These are phyloP conservation scores for Coniochaeta sp. DNA, from an alignment of 2,329 filamentous ascomycete genomes.

Conservation along the genomic window DNA sequence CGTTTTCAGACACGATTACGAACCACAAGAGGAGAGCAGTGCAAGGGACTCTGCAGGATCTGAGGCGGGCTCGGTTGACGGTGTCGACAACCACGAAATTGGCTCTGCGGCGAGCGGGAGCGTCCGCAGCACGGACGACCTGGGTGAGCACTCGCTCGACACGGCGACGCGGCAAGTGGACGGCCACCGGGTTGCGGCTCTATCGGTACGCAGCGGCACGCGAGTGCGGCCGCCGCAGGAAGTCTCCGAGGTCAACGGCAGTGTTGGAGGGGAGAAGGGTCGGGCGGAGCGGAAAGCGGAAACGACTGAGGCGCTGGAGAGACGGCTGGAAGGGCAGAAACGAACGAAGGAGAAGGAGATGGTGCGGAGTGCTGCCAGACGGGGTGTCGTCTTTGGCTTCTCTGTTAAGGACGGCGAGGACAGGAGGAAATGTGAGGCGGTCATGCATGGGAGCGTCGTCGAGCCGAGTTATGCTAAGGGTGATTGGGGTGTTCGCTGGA, in stretches of 20 bases:
- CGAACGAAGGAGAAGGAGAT: slow-evolving; percentile 43
- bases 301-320: slow-evolving; percentile 41
- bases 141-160: slow-evolving; percentile 29
- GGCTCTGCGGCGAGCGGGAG: slow-evolving; percentile 9
- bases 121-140: slow-evolving; percentile 28
- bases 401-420: slow-evolving; percentile 11
- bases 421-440: slow-evolving; percentile 45
- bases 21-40: slow-evolving; percentile 36
- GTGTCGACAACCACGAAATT: slow-evolving; percentile 21
- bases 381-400: slow-evolving; percentile 50
- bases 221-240: slow-evolving; percentile 26
- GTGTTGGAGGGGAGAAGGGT: slow-evolving; percentile 48
- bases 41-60: slow-evolving; percentile 30
- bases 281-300: slow-evolving; percentile 43
- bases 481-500: slow-evolving; percentile 40
- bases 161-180: slow-evolving; percentile 8
- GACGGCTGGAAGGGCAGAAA: slow-evolving; percentile 39
- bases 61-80: slow-evolving; percentile 22
- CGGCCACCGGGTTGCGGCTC: slow-evolving; percentile 15
- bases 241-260: slow-evolving; percentile 45
- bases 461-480: slow-evolving; percentile 56
- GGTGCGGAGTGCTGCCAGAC: slow-evolving; percentile 54
- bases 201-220: slow-evolving; percentile 28
- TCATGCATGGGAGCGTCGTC: slow-evolving; percentile 51
- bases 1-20: slow-evolving; percentile 37